Base-by-base conservation (phyloP, 495 filamentous ascomycete species). In the Tuber brumale region DNA sequence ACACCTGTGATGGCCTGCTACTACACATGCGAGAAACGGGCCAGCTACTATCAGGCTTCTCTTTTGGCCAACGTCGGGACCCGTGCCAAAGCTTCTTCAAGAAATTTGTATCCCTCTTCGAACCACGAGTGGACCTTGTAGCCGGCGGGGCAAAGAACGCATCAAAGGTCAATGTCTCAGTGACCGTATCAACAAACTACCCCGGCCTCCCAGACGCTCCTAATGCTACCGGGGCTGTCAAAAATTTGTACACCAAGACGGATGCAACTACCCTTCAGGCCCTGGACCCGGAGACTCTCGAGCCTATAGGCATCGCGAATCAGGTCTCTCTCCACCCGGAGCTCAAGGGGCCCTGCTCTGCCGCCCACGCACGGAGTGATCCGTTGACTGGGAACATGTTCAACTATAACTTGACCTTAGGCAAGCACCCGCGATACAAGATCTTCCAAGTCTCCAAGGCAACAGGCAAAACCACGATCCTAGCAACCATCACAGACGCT, bases 311-410 rank as follows among this genome's bases (percentile, higher is more conserved):
- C 3, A 78, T 90, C 1, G 86, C 88, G 0, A 82, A 81, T 4
- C 93, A 94, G 80, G 72, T 76, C 3, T 77, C 76, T 2, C 84
- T 94, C 14, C 91, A 95, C 77, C 91, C 92, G 0, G 85, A 87
- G 4, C 84, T 95, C 19, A 88, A 86, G 21, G 93, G 93, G 0
- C 88, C 85, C 1, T 76, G 92, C 7, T 87, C 89, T 7, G 89
- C 87, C 35, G 86, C 92, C 4, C 93, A 94, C 81, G 88, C 91
- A 9, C 88, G 89, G n/a, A 85, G 86, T 0, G 91, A 94, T 77
- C 92, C 91, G 0, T 79, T 85, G 0, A 94, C 90, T 0, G 92
- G 93, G 2, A 92, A 94, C 76, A 81, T 92, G n/a, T 93, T 88
- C 85, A 94, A 94, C 81, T 93, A 87, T 85, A 94, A 94, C 81